These are phyloP conservation scores for Cadophora sp. DNA, from an alignment of 2,329 filamentous ascomycete species.

Conservation along the genomic window DNA sequence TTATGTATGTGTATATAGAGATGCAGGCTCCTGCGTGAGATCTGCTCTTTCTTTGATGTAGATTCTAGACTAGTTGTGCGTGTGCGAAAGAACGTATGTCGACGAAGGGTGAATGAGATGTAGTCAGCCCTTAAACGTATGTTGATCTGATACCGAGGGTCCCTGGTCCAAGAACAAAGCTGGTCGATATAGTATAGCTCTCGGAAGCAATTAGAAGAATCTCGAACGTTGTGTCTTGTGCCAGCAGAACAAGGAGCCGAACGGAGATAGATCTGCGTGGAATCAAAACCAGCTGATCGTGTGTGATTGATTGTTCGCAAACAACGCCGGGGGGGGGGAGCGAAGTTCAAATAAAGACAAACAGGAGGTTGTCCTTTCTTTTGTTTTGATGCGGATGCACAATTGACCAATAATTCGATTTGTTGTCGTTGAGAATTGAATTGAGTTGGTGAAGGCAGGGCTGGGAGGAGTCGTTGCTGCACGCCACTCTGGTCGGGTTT, in stretches of 20 bases:
- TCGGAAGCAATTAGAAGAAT: slow-evolving; percentile 24
- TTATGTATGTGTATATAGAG: not conserved
- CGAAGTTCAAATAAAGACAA: slow-evolving; percentile 3
- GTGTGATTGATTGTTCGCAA: slow-evolving; percentile 27
- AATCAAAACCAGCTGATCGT: slow-evolving; percentile 36
- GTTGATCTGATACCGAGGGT: not conserved
- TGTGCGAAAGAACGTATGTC: slow-evolving; percentile 2
- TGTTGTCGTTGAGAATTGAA: not conserved
- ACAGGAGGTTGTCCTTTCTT: slow-evolving; percentile 19
- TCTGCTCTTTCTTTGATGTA: slow-evolving; percentile 5
- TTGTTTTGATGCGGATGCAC: slow-evolving; percentile 11
- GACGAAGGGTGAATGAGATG: slow-evolving; percentile 1
- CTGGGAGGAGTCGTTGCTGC: not conserved
- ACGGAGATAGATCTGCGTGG: not conserved
- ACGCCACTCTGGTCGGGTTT: slow-evolving; percentile 22
- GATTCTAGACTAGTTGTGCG: not conserved
- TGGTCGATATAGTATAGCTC: not conserved
- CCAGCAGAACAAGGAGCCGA: not conserved
- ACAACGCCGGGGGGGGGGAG: not conserved
- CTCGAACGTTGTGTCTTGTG: slow-evolving; percentile 24
- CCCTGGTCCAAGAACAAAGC: not conserved
- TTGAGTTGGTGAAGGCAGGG: not conserved
- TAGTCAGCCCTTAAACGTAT: not conserved
- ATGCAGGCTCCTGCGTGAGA: not conserved
- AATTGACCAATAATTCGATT: slow-evolving; percentile 36